Conservation (phyloP, 1,284 basidiomycete genomes). For the Cutaneotrichosporon sp. region DNA sequence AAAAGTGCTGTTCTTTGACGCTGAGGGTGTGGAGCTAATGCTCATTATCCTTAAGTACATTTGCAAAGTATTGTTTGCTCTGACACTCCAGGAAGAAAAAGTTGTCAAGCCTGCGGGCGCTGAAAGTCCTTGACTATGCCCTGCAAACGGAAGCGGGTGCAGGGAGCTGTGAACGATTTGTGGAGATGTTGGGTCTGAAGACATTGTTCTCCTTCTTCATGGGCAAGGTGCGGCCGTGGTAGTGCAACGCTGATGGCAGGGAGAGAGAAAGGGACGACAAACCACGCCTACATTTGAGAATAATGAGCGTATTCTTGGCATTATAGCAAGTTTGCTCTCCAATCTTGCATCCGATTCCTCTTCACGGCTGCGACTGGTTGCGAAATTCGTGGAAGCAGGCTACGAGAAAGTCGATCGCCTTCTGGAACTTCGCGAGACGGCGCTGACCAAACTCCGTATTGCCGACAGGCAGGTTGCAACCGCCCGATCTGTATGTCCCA, state of each 20-base stretch:
- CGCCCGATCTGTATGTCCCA: slow-evolving; percentile 59
- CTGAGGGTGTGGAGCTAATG: slow-evolving; percentile 95
- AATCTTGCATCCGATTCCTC: slow-evolving; percentile 82
- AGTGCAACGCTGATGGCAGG: slow-evolving; percentile 17
- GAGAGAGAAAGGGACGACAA: slow-evolving; percentile 58
- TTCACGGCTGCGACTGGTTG: slow-evolving; percentile 71
- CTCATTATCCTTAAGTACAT: slow-evolving; percentile 84
- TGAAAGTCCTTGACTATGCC: slow-evolving; percentile 88
- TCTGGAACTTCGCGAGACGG: slow-evolving; percentile 74
- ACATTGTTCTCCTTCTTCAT: slow-evolving; percentile 85
- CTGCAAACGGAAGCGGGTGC: slow-evolving; percentile 75
- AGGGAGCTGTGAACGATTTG: slow-evolving; percentile 73
- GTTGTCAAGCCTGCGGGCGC: slow-evolving; percentile 69
- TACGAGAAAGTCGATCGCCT: slow-evolving; percentile 93
- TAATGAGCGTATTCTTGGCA: slow-evolving; percentile 77
- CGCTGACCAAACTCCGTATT: slow-evolving; percentile 57
- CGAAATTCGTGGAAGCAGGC: slow-evolving; percentile 86
- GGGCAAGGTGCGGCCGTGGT: slow-evolving; percentile 64
- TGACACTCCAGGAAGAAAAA: slow-evolving; percentile 64
- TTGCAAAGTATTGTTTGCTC: not conserved
- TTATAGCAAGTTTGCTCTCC: slow-evolving; percentile 81
- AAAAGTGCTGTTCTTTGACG: slow-evolving; percentile 76
- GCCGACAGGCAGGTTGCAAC: slow-evolving; percentile 61
- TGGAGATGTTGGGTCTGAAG: slow-evolving; percentile 82
- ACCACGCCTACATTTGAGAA: slow-evolving; percentile 66